Evolutionary conservation across 2,329 filamentous ascomycete genomes (phyloP), one percentile per base, ranked within the genome.

Genomic region (Aureobasidium namibiae): DNA sequence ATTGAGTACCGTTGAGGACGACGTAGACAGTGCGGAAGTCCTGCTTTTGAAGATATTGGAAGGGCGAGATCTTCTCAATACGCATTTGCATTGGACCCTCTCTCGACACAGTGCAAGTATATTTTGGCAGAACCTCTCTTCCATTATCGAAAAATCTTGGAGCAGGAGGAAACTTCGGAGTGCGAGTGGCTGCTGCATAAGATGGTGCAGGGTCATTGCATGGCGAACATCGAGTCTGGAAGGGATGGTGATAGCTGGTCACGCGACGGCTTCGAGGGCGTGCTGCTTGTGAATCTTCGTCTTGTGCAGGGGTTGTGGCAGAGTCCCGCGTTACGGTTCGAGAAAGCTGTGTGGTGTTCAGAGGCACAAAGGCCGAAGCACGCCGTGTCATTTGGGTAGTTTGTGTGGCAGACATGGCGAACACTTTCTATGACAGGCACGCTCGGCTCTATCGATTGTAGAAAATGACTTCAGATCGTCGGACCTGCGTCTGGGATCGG

Each of bases 1-100:
- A 78, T 41, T 85, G 80, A 0, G 88, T 90, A 10, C 88, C 88
- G 65, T 82, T 81, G 29, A 91, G 76, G 7, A 82, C 76, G 18
- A 84, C 82, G 61, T 83, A 86, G 23, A 82, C 79, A 34, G 70
- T 67, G 52, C 67, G 64, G 68, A 70, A 73, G 33, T 71, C 67
- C 56, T 66, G 65, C 58, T 67, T 64, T 18, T 63, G 62, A 7
- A 66, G 60, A 3, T 57, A 63, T 36, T 68, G 65, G 13, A 71
- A 63, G 2, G 70, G 69, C 46, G 67, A 68, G 34, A 68, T 64
- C 6, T 67, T 70, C 60, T 73, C 70, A 13, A 71, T 56, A 29
- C 67, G 66, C 50, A 72, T 63, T 36, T 69, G 61, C 56, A 72
- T 61, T 39, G 66, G 68, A n/a, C 63, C 68, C 57, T 69, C 67